phyloP scores from a whole-genome alignment of 106 monocot genomes.

The Chionographis japonica region DNA sequence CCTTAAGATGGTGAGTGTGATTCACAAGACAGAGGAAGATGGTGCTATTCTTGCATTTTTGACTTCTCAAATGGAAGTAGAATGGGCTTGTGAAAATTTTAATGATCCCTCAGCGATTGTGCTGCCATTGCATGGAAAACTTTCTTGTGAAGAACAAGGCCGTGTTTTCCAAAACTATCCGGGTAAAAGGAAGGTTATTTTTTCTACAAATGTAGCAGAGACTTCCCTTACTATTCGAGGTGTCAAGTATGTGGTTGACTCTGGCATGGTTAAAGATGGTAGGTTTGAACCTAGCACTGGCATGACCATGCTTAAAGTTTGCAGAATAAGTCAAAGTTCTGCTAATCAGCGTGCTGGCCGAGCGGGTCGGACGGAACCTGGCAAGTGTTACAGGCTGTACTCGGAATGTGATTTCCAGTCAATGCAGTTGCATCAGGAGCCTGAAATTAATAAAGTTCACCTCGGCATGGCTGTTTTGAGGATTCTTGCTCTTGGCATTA shows the following conservation, averaged over 20 bases:
- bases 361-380: slow-evolving; percentile 78
- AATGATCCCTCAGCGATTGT: slow-evolving; percentile 50
- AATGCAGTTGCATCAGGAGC: slow-evolving; percentile 77
- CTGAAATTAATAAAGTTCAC: slow-evolving; percentile 94
- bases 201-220: slow-evolving; percentile 85
- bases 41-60: slow-evolving; percentile 94
- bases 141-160: slow-evolving; percentile 75
- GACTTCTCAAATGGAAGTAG: slow-evolving; percentile 93
- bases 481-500: slow-evolving; percentile 69
- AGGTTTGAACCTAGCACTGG: slow-evolving; percentile 73
- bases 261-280: slow-evolving; percentile 89
- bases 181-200: slow-evolving; percentile 89
- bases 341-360: slow-evolving; percentile 91
- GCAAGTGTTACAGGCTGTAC: slow-evolving; percentile 90
- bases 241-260: slow-evolving; percentile 90
- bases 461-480: slow-evolving; percentile 82
- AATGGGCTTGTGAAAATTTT: slow-evolving; percentile 94
- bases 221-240: slow-evolving; percentile 89
- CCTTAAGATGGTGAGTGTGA: slow-evolving; percentile 54
- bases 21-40: slow-evolving; percentile 65
- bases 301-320: slow-evolving; percentile 83
- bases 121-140: slow-evolving; percentile 93
- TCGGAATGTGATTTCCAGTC: slow-evolving; percentile 56
- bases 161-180: slow-evolving; percentile 64
- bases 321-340: slow-evolving; percentile 79